These are phyloP conservation scores for Pythium vanterpoolii DNA, from an alignment of 352 stramenopile genomes.

Conservation along the genomic window DNA sequence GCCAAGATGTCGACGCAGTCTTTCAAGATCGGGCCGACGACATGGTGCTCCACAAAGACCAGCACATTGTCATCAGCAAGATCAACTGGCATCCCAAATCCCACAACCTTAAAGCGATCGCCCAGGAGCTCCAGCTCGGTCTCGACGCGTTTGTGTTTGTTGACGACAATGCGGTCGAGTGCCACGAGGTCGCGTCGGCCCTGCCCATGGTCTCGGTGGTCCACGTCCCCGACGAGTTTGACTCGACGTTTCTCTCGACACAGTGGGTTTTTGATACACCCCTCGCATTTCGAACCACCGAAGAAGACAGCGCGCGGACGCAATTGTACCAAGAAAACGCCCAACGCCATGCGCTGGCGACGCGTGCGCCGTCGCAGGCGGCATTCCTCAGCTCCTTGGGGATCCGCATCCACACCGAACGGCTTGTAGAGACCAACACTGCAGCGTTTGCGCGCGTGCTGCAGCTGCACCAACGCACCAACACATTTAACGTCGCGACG, in stretches of 20 bases:
- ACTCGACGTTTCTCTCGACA: constrained; percentile 28
- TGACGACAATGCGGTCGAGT: constrained; percentile 72
- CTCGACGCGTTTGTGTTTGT: constrained; percentile 72
- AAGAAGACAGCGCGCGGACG: constrained; percentile 50
- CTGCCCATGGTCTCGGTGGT: constrained; percentile 54
- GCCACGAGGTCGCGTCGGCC: constrained; percentile 45
- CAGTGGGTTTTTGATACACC: constrained; percentile 55
- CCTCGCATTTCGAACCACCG: constrained; percentile 11
- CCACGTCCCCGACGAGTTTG: constrained; percentile 38
- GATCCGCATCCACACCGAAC: constrained; percentile 66
- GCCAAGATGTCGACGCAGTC: constrained; percentile 41
- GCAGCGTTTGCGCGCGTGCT: constrained; percentile 35
- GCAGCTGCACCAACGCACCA: constrained; percentile 70
- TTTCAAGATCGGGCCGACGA: constrained; percentile 41
- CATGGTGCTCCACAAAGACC: constrained; percentile 46
- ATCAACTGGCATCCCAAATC: constrained; percentile 67
- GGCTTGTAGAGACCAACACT: constrained; percentile 13
- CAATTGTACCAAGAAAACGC: constrained; percentile 57
- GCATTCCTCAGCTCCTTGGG: constrained; percentile 66
- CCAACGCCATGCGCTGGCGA: constrained; percentile 32
- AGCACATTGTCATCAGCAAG: constrained; percentile 46
- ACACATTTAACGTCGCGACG: constrained; percentile 69
- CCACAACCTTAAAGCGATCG: constrained; percentile 49
- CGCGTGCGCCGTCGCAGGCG: constrained; percentile 32
- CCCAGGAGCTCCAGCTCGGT: constrained; percentile 47